Evolutionary conservation across 1,284 basidiomycete genomes (phyloP).

Genomic region (Microbotryum silenes-acaulis): DNA sequence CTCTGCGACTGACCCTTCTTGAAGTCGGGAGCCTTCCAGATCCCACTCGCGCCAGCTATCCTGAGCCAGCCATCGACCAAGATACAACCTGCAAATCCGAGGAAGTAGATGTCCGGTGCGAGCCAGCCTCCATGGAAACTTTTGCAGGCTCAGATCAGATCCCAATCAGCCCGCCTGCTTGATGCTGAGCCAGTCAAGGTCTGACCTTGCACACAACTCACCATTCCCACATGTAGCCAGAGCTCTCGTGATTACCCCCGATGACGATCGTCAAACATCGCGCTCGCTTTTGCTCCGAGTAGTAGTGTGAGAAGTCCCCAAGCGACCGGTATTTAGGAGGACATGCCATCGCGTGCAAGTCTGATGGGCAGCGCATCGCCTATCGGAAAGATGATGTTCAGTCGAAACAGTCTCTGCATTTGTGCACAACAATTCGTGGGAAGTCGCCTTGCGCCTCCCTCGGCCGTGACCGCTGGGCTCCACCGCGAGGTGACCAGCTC

Average conservation of each 20-base stretch:
- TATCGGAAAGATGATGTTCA: slow-evolving; percentile 25
- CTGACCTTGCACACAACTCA: slow-evolving; percentile 43
- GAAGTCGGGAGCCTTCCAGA: slow-evolving; percentile 80
- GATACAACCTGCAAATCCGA: slow-evolving; percentile 85
- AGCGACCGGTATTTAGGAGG: slow-evolving; percentile 80
- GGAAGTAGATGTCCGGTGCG: slow-evolving; percentile 93
- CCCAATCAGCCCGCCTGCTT: neutral
- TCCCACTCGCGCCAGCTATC: slow-evolving; percentile 85
- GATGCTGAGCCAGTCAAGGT: neutral
- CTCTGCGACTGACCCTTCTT: slow-evolving; percentile 51
- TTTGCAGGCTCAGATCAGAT: neutral
- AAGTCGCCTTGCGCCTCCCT: neutral
- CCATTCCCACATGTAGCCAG: slow-evolving; percentile 95
- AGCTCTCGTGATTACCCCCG: slow-evolving; percentile 96
- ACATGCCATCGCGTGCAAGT: slow-evolving; percentile 83
- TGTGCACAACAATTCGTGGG: neutral
- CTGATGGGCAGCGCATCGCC: slow-evolving; percentile 75
- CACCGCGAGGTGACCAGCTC: neutral
- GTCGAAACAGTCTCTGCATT: too few relatives aligned
- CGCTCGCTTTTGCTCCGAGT: slow-evolving; percentile 69
- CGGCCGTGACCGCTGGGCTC: neutral
- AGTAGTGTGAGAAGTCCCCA: slow-evolving; percentile 83
- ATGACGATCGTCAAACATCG: slow-evolving; percentile 88
- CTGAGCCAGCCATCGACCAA: slow-evolving; percentile 70
- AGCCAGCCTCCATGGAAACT: slow-evolving; percentile 94